A percentile compares a stretch with the other conserved stretches of the same genome.
Conservation (phyloP, 2,329 filamentous ascomycete genomes). For the Neofusicoccum ribis region DNA sequence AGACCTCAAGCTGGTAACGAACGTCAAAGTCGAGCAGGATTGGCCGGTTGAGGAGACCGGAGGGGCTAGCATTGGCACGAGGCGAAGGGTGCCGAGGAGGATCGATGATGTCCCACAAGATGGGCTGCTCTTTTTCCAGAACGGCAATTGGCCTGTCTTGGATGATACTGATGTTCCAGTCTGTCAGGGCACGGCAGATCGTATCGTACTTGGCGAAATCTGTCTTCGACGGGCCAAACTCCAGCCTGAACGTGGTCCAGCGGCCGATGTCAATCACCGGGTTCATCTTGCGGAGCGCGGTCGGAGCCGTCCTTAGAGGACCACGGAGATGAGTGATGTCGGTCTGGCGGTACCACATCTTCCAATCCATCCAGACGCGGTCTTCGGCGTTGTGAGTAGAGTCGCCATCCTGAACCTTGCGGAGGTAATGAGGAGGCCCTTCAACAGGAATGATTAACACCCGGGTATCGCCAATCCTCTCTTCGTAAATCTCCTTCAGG, state of each 20-base stretch:
- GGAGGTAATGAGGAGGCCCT: conserved; percentile 47
- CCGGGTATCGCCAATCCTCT: conserved; percentile 18
- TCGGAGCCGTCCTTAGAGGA: conserved; percentile 34
- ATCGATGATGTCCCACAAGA: conserved; percentile 31
- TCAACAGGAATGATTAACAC: conserved; percentile 35
- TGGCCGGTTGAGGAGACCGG: neutral
- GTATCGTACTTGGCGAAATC: conserved; percentile 39
- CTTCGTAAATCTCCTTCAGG: conserved; percentile 41
- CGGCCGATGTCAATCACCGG: conserved; percentile 45
- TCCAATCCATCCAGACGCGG: conserved; percentile 55
- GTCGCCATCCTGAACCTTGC: conserved; percentile 32
- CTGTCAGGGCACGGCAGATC: conserved; percentile 59
- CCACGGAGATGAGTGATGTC: conserved; percentile 53
- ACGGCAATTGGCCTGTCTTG: conserved; percentile 46
- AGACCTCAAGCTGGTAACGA: conserved; percentile 89
- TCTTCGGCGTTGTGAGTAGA: conserved; percentile 45
- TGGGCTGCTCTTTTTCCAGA: conserved; percentile 22
- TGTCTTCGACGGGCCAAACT: conserved; percentile 42
- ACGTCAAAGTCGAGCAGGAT: conserved; percentile 64
- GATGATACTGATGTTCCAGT: conserved; percentile 69
- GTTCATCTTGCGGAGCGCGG: conserved; percentile 42
- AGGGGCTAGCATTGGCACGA: neutral
- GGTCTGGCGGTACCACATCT: conserved; percentile 65
- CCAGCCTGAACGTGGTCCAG: conserved; percentile 63
- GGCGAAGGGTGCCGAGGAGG: neutral